Evolutionary conservation across 2,329 filamentous ascomycete genomes (phyloP).

Genomic region (Chaetomiaceae sp.): DNA sequence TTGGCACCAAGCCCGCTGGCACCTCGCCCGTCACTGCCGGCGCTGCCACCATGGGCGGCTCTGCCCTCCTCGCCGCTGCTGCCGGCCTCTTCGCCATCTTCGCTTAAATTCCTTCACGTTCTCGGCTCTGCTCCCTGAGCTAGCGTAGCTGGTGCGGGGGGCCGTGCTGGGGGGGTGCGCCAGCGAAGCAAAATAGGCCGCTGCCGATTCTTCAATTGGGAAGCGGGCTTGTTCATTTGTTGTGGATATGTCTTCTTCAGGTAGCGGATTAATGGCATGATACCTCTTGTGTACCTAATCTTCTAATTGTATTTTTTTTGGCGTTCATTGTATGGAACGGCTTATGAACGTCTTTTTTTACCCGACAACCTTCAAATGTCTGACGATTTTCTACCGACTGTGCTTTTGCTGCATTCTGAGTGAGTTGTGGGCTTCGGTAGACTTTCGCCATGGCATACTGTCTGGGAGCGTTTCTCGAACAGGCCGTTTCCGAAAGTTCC

Average conservation of each 20-base stretch:
- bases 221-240: constrained; percentile 1
- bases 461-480: background rate
- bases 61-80: constrained; percentile 47
- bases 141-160: background rate
- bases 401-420: no score
- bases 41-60: constrained; percentile 48
- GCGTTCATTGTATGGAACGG: constrained; percentile 20
- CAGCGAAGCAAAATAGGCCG: background rate
- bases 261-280: constrained; percentile 17
- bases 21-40: constrained; percentile 39
- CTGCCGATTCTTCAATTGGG: constrained; percentile 6
- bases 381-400: background rate
- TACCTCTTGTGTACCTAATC: constrained; percentile 41
- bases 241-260: constrained; percentile 9
- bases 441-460: no score
- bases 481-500: background rate
- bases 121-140: background rate
- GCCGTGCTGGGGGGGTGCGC: background rate
- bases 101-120: constrained; percentile 38
- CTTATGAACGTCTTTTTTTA: constrained; percentile 20
- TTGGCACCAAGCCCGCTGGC: constrained; percentile 24
- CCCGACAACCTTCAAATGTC: background rate
- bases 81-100: constrained; percentile 51
- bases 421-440: no score
- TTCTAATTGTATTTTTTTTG: constrained; percentile 39